Evolutionary conservation across 1,284 basidiomycete genomes (phyloP).

Genomic region (Microbotryum violaceum): DNA sequence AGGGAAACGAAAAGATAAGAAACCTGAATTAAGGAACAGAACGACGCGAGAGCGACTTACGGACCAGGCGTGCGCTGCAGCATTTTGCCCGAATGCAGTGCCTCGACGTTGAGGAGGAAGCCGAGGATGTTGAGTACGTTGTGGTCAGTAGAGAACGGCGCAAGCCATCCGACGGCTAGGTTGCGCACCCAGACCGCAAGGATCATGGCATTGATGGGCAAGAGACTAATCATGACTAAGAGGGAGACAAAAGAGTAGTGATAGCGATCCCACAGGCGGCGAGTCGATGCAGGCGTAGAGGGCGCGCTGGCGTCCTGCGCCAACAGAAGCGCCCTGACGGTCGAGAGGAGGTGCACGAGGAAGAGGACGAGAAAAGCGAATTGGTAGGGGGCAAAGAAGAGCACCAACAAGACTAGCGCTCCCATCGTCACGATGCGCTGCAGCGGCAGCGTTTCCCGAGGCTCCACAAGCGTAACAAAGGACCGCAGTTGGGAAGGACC

Average conservation of each 20-base stretch:
- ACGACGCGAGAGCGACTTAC: background rate
- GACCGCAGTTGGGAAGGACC: background rate
- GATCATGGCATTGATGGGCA: slow-evolving; percentile 71
- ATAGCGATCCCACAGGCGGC: slow-evolving; percentile 16
- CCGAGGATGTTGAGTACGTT: slow-evolving; percentile 38
- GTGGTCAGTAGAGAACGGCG: slow-evolving; percentile 41
- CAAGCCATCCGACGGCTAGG: slow-evolving; percentile 39
- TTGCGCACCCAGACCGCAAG: slow-evolving; percentile 87
- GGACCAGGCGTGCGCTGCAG: slow-evolving; percentile 3
- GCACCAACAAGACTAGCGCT: slow-evolving; percentile 58
- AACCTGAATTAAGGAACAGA: background rate
- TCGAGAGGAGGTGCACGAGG: slow-evolving; percentile 56
- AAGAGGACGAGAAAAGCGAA: slow-evolving; percentile 77
- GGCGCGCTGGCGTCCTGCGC: slow-evolving; percentile 4
- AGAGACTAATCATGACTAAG: slow-evolving; percentile 70
- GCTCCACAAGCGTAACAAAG: slow-evolving; percentile 5
- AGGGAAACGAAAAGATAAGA: no score
- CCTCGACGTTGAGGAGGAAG: slow-evolving; percentile 37
- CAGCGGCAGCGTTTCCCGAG: slow-evolving; percentile 5
- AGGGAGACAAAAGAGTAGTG: slow-evolving; percentile 50
- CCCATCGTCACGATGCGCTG: slow-evolving; percentile 51
- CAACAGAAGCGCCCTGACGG: slow-evolving; percentile 33
- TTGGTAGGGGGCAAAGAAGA: slow-evolving; percentile 76
- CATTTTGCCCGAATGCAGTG: slow-evolving; percentile 26
- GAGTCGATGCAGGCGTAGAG: slow-evolving; percentile 1